A percentile compares a stretch with the other conserved stretches of the same genome.
Conservation (phyloP, 75 land plant species). For the Pinus tabuliformis region DNA sequence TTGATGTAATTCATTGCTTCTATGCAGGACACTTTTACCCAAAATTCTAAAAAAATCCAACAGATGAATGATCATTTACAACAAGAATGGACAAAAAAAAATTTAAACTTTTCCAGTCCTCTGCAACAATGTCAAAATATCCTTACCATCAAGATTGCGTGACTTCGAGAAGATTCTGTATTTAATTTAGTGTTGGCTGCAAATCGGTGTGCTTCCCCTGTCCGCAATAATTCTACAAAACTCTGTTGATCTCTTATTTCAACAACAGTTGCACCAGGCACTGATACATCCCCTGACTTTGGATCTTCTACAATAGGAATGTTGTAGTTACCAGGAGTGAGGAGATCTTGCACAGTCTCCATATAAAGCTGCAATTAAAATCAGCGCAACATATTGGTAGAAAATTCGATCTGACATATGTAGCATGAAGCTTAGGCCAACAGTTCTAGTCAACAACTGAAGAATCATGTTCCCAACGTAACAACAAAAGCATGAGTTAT, state of each 20-base stretch:
- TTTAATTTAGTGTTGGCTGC: conserved; percentile 99
- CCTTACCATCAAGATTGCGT: conserved; percentile 94
- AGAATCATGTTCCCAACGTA: too few relatives aligned
- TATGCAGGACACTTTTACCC: background rate
- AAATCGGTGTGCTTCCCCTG: conserved; percentile 93
- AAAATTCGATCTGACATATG: background rate
- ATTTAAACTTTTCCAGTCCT: background rate
- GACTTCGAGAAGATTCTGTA: conserved; percentile 99
- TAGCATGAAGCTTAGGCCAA: background rate
- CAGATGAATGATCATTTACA: background rate
- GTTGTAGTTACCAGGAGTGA: conserved; percentile 89
- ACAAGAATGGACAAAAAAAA: background rate
- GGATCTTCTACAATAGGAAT: conserved; percentile 96
- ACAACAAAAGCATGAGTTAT: too few relatives aligned
- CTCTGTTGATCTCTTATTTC: conserved; percentile 80
- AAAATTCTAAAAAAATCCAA: background rate
- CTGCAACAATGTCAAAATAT: background rate
- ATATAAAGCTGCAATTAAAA: conserved; percentile 76
- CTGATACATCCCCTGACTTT: conserved; percentile 89
- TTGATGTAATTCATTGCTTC: background rate
- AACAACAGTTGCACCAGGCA: conserved; percentile 91
- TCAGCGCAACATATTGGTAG: too few relatives aligned
- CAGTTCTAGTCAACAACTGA: background rate
- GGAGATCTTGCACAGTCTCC: conserved; percentile 97
- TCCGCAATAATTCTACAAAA: conserved; percentile 74